Base-by-base conservation (phyloP, 345 rosid species). In the Clarkia xantiana region DNA sequence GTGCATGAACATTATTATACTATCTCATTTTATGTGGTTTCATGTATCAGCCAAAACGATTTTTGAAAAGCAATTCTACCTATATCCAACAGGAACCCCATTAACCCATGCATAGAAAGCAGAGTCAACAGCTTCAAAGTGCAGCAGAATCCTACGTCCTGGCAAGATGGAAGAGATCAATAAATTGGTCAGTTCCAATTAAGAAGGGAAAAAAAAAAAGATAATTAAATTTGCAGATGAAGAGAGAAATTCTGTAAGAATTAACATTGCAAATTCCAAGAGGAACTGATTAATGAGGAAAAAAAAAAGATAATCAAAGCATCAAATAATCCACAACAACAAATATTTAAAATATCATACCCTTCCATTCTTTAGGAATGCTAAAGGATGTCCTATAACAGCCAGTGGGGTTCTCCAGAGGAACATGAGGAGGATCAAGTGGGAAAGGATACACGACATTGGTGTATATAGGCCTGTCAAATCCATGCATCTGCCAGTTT, bases 401-500 rank as follows among this genome's bases (percentile, higher is more conserved):
- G 62, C 96, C 98, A 55, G 94, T 84, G 51, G 98, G 96, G 71
- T 81, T 86, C 56, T 86, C 89, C 25, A 40, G 64, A 53, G 96
- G 85, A 61, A 84, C 78, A 59, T 67, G 61, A 34, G 96, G 98
- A 61, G 96, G 96, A 61, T 91, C 76, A 61, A 73, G 64, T 0
- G 70, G 69, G 59, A 91, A 78, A 57, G 98, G 96, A 67, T 86
- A 91, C 11, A 70, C 66, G 44, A 71, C 18, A 75, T 91, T 91
- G 10, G 96, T 86, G 65, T 81, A 91, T 56, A 86, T 84, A 45
- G 98, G 98, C 45, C 70, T 72, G 67, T 91, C 98, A 73, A 75
- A 91, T 57, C 96, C 98, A 78, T 91, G 94, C 77, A 78, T 62
- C 74, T 91, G 87, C 98, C 98, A 91, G 54, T 86, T 91, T 44